Base-by-base conservation (phyloP, 257 asterid species). In the Gentiana straminea region DNA sequence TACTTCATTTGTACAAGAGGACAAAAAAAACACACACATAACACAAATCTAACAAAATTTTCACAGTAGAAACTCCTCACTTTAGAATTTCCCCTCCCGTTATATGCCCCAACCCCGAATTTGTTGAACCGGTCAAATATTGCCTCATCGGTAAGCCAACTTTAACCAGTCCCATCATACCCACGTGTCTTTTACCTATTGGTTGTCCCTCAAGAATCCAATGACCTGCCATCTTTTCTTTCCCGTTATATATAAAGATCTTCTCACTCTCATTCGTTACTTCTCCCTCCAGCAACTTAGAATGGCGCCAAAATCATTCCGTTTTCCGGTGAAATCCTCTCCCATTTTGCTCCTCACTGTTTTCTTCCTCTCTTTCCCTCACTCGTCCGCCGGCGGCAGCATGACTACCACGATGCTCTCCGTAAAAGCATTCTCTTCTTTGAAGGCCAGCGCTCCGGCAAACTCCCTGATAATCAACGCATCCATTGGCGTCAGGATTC, bases 381-480 rank as follows among this genome's bases (percentile, higher is more conserved):
- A 59, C 2, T 32, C 54, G 61, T 49, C 53, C 52, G 37, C 66
- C 53, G 65, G 73, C 4, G 58, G 55, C 35, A 66, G 73, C 55
- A 83, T 33, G 67, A 89, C 68, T 89, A 89, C 86, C 75, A 68
- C 37, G 95, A 81, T 45, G 95, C 95, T 24, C 94, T 89, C 54
- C 79, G 73, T 1, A 89, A 89, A 69, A 79, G 97, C 79, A 80
- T 89, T 33, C 81, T 89, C 12, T 89, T 86, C 86, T 86, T 83
- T 71, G 97, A 89, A 70, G 97, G 94, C 76, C 97, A 89, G 59
- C 95, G 97, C 72, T 86, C 97, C 2, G 97, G 97, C 38, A 64
- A 66, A 48, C 89, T 89, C 33, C 92, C 95, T 0, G 80, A 85
- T 1, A 92, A 83, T 69, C 95, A 89, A 63, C 87, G 95, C 61